Evolutionary conservation across 768 basidiomycete genomes (phyloP), one percentile per base, ranked within the genome.

Genomic region (Lentinula raphanica): DNA sequence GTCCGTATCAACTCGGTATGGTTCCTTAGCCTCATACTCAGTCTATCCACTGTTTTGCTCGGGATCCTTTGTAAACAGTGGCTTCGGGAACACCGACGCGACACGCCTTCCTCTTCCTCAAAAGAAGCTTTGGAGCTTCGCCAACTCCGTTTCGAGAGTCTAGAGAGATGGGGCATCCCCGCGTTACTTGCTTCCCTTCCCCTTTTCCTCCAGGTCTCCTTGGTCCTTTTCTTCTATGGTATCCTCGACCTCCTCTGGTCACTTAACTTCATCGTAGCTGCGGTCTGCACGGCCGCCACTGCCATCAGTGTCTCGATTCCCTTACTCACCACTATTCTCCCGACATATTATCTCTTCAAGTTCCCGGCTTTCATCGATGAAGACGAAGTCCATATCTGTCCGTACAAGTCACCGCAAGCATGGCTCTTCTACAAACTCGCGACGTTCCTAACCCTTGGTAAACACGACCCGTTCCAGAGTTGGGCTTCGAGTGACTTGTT

Each of bases 161-260:
- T 74, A n/a, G 29, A 64, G 8, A 49, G 38, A 12, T 74, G 73
- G 73, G 58, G 65, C 15, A 66, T 74, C 12, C 69, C 71, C 0
- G 53, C 50, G 13, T 68, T 72, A 19, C 40, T 72, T 2, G 63
- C 69, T 5, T 36, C 63, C 2, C 64, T 74, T 7, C 71, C 70
- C 9, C 42, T 72, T 3, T 32, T 71, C 9, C 61, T 74, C 9
- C 71, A 72, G 53, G 53, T 60, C 13, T 65, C 71, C 6, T 59
- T 74, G 25, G 58, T 71, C 12, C 59, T 72, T 1, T 74, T 74
- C 59, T 68, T 71, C 44, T 49, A 58, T 7, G 72, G 72, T 2
- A 39, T 72, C 4, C 32, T 68, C 7, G 64, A 69, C 28, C 60
- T 72, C 8, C 61, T 74, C 2, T 71, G 69, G 70, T 51, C 49